Base-by-base conservation (phyloP, 192 early-diverging fungal species). In the Linnemannia elongata region DNA sequence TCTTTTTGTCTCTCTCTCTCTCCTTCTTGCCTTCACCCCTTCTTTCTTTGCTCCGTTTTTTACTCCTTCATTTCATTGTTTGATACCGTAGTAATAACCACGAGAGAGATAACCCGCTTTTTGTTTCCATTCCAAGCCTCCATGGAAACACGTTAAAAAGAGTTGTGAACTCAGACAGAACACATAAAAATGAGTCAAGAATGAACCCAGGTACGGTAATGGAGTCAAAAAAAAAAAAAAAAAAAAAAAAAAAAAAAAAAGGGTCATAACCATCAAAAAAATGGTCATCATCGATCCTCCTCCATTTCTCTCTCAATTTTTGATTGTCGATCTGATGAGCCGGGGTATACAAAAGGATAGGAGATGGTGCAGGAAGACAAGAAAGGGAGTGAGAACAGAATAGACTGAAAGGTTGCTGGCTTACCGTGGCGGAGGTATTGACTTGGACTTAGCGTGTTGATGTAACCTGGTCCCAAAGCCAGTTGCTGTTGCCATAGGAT, bases 371-470 rank as follows among this genome's bases (percentile, higher is more conserved):
- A 15, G 24, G 55, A 77, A 44, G n/a, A 17, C 27, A 71, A 41
- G 4, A 70, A 44, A 17, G 18, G n/a, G 38, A 39, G 57, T 33
- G 60, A 42, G 55, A 35, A 9, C 9, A 44, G 15, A 42, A 38
- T 12, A n/a, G 45, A 69, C 24, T 22, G 5, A 42, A 38, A 0
- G 68, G 22, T 3, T 24, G 41, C 13, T 55, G 49, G 27, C 72
- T 85, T 79, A 80, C 83, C 78, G 63, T 85, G 79, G 52, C 78
- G 74, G 45, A 85, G 35, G 36, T 80, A 85, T 54, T 79, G 83
- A 36, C 77, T 80, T 45, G 78, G 78, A 68, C 78, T 79, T 42
- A 85, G 57, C 6, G 78, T 80, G 35, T 79, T 80, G 78, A 85
- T 75, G 41, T 76, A 80, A 36, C 83, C 55, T 30, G 83, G 69